A percentile compares a stretch with the other conserved stretches of the same genome.
Conservation (phyloP, 2,329 filamentous ascomycete genomes). For the Botryotinia globosa region DNA sequence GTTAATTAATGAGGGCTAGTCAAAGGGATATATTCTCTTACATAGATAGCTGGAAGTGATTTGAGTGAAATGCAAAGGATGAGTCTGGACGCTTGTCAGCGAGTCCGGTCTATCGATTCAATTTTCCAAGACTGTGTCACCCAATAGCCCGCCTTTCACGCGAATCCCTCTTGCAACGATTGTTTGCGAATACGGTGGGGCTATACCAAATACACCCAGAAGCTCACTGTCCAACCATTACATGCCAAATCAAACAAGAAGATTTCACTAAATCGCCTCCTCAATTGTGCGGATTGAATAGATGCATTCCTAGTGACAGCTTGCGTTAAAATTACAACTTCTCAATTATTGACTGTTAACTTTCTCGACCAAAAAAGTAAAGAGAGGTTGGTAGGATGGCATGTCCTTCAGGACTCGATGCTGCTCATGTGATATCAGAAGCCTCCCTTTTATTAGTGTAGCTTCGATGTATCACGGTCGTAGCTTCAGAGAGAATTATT, state of each 20-base stretch:
- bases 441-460: too few species aligned
- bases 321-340: background rate
- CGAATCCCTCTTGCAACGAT: background rate
- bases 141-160: background rate
- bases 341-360: background rate
- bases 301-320: background rate
- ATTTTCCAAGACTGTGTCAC: background rate
- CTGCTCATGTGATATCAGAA: background rate
- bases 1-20: accelerated
- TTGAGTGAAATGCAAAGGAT: background rate
- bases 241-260: background rate
- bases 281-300: background rate
- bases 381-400: background rate
- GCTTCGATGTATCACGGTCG: accelerated
- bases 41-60: background rate
- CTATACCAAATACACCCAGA: background rate
- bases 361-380: background rate
- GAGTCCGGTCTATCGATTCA: background rate
- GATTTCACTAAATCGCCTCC: background rate
- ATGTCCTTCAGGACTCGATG: background rate
- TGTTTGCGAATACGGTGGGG: background rate
- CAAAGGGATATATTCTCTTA: background rate
- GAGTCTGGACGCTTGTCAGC: background rate
- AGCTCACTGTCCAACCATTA: background rate
- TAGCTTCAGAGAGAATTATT: background rate